Percentiles rank a stretch among this genome's conserved stretches.
These are phyloP conservation scores for Fonsecaea pedrosoi DNA, from an alignment of 2,329 filamentous ascomycete species.

Conservation along the genomic window DNA sequence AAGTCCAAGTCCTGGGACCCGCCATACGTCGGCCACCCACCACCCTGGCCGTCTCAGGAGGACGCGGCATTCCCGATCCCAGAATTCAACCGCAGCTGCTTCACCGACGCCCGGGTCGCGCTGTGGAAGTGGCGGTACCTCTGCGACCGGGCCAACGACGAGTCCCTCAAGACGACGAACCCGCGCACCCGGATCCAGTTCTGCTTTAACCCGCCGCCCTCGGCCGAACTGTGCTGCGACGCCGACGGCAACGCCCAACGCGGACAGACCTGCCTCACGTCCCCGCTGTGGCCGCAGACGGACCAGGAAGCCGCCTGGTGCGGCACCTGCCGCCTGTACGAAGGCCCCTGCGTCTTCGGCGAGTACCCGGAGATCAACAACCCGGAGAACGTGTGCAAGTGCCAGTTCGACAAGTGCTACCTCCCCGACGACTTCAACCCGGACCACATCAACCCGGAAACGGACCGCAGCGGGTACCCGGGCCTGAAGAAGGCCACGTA, in stretches of 20 bases:
- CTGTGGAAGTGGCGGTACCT: slow-evolving; percentile 6
- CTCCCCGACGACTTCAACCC: neutral
- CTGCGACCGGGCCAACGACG: neutral
- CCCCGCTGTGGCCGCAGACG: neutral
- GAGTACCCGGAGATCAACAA: neutral
- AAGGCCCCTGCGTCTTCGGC: neutral
- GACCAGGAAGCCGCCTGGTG: neutral
- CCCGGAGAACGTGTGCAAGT: slow-evolving; percentile 4
- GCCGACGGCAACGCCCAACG: neutral
- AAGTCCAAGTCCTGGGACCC: neutral
- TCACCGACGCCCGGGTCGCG: neutral
- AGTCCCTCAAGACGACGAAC: neutral
- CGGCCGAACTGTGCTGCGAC: neutral
- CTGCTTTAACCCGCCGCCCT: neutral
- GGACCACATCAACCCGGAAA: neutral
- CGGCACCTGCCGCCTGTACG: neutral
- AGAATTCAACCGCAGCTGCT: neutral
- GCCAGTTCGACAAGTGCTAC: neutral
- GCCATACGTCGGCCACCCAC: neutral
- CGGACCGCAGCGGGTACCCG: neutral
- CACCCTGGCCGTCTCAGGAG: neutral
- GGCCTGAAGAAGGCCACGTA: neutral
- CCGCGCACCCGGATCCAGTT: slow-evolving; percentile 1
- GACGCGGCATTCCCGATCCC: neutral
- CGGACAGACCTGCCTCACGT: neutral